Conservation (phyloP, 768 basidiomycete genomes). For the Podaxis mareebaensis region DNA sequence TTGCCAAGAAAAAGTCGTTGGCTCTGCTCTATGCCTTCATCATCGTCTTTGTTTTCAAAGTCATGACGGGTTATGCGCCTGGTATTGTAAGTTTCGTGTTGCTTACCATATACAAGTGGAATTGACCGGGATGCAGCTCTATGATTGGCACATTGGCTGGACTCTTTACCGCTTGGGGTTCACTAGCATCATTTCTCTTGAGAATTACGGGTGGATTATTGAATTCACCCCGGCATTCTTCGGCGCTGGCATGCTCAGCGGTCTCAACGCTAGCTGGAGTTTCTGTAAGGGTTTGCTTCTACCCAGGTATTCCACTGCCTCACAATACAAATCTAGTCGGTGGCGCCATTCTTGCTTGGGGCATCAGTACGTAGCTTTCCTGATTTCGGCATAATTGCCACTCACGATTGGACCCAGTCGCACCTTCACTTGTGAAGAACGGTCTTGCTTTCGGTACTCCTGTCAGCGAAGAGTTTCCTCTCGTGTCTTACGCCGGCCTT, state of each 20-base stretch:
- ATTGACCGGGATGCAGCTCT: conserved; percentile 32
- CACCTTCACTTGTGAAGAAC: conserved; percentile 51
- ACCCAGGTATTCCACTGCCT: background rate
- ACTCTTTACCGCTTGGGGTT: conserved; percentile 59
- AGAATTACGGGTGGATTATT: conserved; percentile 59
- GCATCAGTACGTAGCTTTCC: conserved; percentile 41
- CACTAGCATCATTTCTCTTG: conserved; percentile 56
- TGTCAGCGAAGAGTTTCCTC: conserved; percentile 39
- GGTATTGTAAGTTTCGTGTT: conserved; percentile 42
- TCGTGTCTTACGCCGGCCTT: conserved; percentile 45
- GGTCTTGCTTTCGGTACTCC: conserved; percentile 48
- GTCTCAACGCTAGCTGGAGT: conserved; percentile 56
- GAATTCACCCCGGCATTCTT: conserved; percentile 61
- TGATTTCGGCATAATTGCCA: background rate
- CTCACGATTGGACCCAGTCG: conserved; percentile 33
- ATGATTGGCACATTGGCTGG: conserved; percentile 69
- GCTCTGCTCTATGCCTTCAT: conserved; percentile 48
- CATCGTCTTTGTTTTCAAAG: conserved; percentile 50
- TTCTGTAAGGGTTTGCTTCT: conserved; percentile 43
- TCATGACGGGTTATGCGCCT: conserved; percentile 57
- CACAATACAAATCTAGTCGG: conserved; percentile 35
- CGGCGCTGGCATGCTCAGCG: conserved; percentile 59
- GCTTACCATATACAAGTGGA: background rate
- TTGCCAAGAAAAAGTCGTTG: conserved; percentile 57
- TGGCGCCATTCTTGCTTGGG: conserved; percentile 60